These are phyloP conservation scores for Phytophthora fragariae DNA, from an alignment of 352 stramenopile genomes.

Conservation along the genomic window DNA sequence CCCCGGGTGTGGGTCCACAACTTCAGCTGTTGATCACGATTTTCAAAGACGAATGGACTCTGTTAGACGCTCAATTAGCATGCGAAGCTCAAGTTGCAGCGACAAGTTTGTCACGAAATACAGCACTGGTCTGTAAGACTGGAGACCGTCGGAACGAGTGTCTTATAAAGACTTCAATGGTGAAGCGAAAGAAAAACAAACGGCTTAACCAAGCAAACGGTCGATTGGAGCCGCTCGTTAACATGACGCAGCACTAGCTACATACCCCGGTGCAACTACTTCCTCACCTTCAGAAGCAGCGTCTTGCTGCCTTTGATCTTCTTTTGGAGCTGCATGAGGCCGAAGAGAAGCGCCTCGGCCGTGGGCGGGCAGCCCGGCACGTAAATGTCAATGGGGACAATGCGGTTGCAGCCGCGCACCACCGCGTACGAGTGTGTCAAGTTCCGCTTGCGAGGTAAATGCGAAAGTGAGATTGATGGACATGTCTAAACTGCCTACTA, in stretches of 20 bases:
- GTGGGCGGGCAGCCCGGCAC: slow-evolving; percentile 94
- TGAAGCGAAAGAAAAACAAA: slow-evolving; percentile 11
- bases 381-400: slow-evolving; percentile 99
- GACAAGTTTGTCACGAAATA: slow-evolving; percentile 3
- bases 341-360: slow-evolving; percentile 21
- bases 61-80: slow-evolving; percentile 15
- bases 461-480: too few species aligned
- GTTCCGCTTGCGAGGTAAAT: too few species aligned
- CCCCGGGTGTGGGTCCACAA: slow-evolving; percentile 25
- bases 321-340: slow-evolving; percentile 27
- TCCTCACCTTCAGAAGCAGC: slow-evolving; percentile 24
- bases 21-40: slow-evolving; percentile 41
- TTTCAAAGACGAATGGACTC: slow-evolving; percentile 29
- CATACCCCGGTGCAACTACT: not conserved
- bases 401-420: slow-evolving; percentile 96
- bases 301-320: slow-evolving; percentile 26
- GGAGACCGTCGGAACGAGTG: not conserved
- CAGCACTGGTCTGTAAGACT: not conserved
- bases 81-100: slow-evolving; percentile 10
- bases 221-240: slow-evolving; percentile 13
- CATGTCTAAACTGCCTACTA: too few species aligned
- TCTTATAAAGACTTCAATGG: not conserved
- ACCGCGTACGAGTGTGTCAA: slow-evolving; percentile 97
- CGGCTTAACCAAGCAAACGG: not conserved
- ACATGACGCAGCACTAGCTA: not conserved